phyloP scores from a whole-genome alignment of 257 asterid species.

The Solanum chaucha region DNA sequence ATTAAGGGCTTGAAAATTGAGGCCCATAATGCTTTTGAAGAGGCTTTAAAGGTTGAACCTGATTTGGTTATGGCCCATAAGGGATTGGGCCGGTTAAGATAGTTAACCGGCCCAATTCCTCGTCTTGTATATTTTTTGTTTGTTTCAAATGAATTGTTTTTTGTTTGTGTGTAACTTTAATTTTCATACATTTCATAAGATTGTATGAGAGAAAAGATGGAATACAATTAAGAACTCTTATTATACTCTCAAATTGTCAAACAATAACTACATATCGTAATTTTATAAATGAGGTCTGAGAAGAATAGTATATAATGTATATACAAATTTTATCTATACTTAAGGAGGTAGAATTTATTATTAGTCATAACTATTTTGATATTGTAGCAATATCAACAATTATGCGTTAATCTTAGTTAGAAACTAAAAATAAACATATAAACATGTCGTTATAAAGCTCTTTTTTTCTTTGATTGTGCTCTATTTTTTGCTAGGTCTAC shows the following conservation, averaged over 20 bases:
- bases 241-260: not conserved
- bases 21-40: constrained; percentile 36
- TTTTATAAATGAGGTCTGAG: not conserved
- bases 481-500: too few species aligned
- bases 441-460: too few species aligned
- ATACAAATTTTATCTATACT: not conserved
- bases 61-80: constrained; percentile 30
- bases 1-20: constrained; percentile 30
- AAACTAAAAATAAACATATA: too few species aligned
- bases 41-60: constrained; percentile 40
- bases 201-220: not conserved
- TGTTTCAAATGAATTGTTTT: not conserved
- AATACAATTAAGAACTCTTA: not conserved
- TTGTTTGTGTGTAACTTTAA: not conserved
- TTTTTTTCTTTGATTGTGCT: too few species aligned
- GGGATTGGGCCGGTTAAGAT: constrained; percentile 29
- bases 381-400: not conserved
- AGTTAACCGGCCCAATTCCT: not conserved
- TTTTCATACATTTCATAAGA: too few species aligned
- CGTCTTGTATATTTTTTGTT: not conserved
- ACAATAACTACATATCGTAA: not conserved
- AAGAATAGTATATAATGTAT: too few species aligned
- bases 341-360: not conserved
- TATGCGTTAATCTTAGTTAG: not conserved
- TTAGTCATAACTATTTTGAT: not conserved